These are phyloP conservation scores for Mortierella sp. DNA, from an alignment of 371 early-diverging fungal species.

Conservation along the genomic window DNA sequence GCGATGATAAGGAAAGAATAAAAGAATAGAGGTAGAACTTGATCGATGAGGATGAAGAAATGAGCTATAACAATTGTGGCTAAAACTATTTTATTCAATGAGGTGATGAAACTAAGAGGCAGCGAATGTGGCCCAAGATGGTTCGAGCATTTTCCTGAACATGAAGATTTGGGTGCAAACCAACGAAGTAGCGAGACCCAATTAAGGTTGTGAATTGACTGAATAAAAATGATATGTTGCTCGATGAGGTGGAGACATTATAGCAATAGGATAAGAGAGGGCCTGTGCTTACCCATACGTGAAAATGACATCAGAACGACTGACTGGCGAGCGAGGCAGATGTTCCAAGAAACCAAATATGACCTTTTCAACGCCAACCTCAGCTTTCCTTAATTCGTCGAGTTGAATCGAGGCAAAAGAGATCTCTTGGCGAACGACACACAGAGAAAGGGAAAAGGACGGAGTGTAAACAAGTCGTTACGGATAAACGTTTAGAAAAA, in stretches of 20 bases:
- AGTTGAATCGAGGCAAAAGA: not conserved
- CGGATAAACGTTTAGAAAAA: not conserved
- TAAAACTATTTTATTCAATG: too few relatives aligned
- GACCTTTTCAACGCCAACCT: too few relatives aligned
- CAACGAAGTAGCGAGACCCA: not conserved
- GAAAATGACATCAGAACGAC: conserved; percentile 26
- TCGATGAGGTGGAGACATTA: too few relatives aligned
- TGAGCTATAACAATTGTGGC: too few relatives aligned
- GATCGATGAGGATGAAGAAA: conserved; percentile 10
- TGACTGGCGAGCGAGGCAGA: not conserved
- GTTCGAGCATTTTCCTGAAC: not conserved
- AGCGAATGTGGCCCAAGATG: not conserved
- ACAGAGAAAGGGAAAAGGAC: not conserved
- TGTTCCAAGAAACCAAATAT: not conserved
- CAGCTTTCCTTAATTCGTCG: too few relatives aligned
- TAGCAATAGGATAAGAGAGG: not conserved
- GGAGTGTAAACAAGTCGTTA: too few relatives aligned
- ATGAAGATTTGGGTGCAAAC: not conserved
- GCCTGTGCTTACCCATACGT: conserved; percentile 9
- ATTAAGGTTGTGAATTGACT: conserved; percentile 6
- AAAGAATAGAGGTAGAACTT: not conserved
- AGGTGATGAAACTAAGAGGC: not conserved
- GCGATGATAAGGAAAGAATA: not conserved
- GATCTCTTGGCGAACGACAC: not conserved
- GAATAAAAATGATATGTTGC: not conserved